Base-by-base conservation (phyloP, 805 yeast genomes). In the Wickerhamomyces silvicola region DNA sequence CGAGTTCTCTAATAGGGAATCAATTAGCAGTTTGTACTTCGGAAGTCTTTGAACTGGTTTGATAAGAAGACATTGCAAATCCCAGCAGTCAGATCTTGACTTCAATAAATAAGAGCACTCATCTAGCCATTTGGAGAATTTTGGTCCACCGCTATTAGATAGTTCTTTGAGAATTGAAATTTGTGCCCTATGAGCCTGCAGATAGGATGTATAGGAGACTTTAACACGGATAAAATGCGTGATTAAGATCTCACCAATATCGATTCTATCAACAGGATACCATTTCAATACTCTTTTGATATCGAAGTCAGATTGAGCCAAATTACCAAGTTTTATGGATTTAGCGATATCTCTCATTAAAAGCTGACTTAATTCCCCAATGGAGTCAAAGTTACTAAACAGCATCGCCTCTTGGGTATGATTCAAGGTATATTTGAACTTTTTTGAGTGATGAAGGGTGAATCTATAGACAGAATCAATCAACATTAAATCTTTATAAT, bases 351-450 rank as follows among this genome's bases (percentile, higher is more conserved):
- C 38, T 4, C 42, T 44, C 7, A 54, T 22, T 13, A 66, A 54
- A 4, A 59, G 33, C 11, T 51, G 48, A 37, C 66, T 59, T 5
- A 66, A 42, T 8, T 62, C 59, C 6, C 56, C 34, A 20, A 70
- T 55, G 2, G 66, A 56, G 11, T 54, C 62, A 23, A 67, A 42
- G 39, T 68, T 67, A 1, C 72, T 69, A 50, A 71, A 70, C 2
- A 71, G 40, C 7, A 59, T 32, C 5, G 58, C 27, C 33, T 60
- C 62, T 20, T 68, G 70, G 16, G 50, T 49, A 5, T 43, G 31
- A 17, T 59, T 42, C 9, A 68, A 43, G 10, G 59, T 54, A 28
- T 57, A 43, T 15, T 46, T 50, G 27, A 51, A 54, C 18, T 49
- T 48, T 18, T 37, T 41, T 6, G 57, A 52, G 27, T 50, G 54